phyloP scores from a whole-genome alignment of 768 basidiomycete species.

The Boletus speciosus region DNA sequence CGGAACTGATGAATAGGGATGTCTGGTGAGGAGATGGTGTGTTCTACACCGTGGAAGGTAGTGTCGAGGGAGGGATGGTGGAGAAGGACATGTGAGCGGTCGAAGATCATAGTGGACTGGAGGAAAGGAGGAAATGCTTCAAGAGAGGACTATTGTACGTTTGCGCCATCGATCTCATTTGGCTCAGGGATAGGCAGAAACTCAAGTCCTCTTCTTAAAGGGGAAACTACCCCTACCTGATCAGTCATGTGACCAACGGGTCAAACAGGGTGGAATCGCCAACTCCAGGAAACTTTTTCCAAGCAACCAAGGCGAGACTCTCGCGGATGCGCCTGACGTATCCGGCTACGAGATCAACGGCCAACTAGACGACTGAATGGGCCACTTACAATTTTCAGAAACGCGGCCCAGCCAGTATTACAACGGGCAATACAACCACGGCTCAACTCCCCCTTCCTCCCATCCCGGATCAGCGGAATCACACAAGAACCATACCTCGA shows the following conservation, averaged over 20 bases:
- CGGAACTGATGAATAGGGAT: conserved; percentile 65
- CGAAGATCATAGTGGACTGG: conserved; percentile 26
- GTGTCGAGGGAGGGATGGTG: conserved; percentile 56
- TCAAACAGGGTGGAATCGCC: conserved; percentile 3
- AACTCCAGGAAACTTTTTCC: no score
- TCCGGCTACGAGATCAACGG: conserved; percentile 11
- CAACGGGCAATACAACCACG: neutral
- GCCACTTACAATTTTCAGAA: neutral
- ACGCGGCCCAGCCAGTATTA: no score
- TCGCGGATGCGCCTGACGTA: conserved; percentile 5
- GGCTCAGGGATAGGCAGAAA: conserved; percentile 16
- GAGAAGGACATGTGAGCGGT: conserved; percentile 31
- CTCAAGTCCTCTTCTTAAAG: conserved; percentile 17
- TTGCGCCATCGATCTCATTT: conserved; percentile 26
- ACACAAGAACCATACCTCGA: conserved; percentile 12
- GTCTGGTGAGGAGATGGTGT: conserved; percentile 54
- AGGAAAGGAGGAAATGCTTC: neutral
- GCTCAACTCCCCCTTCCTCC: no score
- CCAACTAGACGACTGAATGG: conserved; percentile 6
- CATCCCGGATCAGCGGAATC: conserved; percentile 3
- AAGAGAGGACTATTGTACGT: conserved; percentile 9
- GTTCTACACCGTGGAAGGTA: conserved; percentile 63
- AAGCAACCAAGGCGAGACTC: neutral
- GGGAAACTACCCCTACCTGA: conserved; percentile 16
- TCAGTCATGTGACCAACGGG: conserved; percentile 26